A percentile compares a stretch with the other conserved stretches of the same genome.
phyloP scores from a whole-genome alignment of 2,329 filamentous ascomycete species.

The Akanthomyces dipterigenus region DNA sequence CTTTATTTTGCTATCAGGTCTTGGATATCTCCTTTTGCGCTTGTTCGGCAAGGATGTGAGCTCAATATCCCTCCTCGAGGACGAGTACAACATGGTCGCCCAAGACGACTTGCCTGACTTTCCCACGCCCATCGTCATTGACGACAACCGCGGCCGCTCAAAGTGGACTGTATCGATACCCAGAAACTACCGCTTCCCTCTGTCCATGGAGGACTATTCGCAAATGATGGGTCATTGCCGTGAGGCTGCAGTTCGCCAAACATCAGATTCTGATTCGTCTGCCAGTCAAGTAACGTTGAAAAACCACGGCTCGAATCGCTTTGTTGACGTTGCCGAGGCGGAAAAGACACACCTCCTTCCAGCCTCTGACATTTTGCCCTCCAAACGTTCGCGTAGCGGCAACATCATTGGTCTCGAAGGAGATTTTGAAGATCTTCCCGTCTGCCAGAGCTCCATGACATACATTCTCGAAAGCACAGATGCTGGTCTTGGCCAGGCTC shows the following conservation, averaged over 20 bases:
- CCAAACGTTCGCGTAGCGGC: constrained; percentile 34
- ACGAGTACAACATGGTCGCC: constrained; percentile 60
- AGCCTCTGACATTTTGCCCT: constrained; percentile 25
- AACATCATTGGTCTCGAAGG: constrained; percentile 43
- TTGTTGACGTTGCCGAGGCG: constrained; percentile 68
- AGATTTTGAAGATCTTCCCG: constrained; percentile 38
- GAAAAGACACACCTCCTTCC: constrained; percentile 58
- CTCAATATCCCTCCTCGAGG: constrained; percentile 38
- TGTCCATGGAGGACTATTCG: constrained; percentile 58
- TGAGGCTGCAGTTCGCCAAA: constrained; percentile 55
- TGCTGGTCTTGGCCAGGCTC: constrained; percentile 67
- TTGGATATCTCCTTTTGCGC: constrained; percentile 41
- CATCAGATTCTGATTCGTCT: constrained; percentile 33
- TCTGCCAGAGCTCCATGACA: constrained; percentile 67
- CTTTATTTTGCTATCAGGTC: constrained; percentile 40
- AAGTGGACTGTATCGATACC: constrained; percentile 83
- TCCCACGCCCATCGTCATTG: constrained; percentile 65
- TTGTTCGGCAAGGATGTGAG: constrained; percentile 23
- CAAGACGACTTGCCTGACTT: constrained; percentile 62
- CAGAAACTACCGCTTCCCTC: constrained; percentile 56
- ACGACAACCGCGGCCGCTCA: constrained; percentile 54
- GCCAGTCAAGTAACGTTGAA: constrained; percentile 34
- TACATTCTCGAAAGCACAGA: constrained; percentile 68
- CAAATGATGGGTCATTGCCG: constrained; percentile 63
- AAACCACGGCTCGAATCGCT: constrained; percentile 55